Evolutionary conservation across 2,329 filamentous ascomycete genomes (phyloP).

Genomic region (Rhexocercosporidium sp.): DNA sequence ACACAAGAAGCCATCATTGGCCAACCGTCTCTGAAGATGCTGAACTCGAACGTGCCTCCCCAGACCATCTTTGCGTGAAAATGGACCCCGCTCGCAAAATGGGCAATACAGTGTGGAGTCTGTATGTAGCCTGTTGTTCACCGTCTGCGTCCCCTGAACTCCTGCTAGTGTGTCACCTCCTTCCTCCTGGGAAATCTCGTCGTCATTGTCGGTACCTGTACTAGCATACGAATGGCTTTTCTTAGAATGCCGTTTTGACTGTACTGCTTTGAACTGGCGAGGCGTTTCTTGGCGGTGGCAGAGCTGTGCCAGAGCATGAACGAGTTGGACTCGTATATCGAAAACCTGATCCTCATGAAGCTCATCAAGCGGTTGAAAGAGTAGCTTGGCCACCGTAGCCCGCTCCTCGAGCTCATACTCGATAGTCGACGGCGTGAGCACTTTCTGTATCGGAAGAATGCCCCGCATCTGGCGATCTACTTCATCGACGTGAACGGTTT

Average conservation of each 20-base stretch:
- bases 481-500: constrained; percentile 31
- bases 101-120: too few relatives aligned
- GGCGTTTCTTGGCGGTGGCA: constrained; percentile 1
- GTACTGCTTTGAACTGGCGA: background rate
- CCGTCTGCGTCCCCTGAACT: too few relatives aligned
- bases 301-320: background rate
- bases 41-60: background rate
- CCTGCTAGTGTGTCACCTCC: background rate
- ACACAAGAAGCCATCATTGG: background rate
- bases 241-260: background rate
- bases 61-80: background rate
- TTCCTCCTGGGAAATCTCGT: background rate
- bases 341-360: constrained; percentile 29
- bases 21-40: background rate
- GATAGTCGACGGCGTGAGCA: constrained; percentile 29
- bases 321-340: constrained; percentile 31
- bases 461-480: constrained; percentile 33
- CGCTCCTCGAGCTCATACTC: constrained; percentile 36
- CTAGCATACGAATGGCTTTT: background rate
- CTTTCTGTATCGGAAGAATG: constrained; percentile 26
- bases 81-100: background rate
- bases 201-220: background rate
- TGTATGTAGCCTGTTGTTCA: too few relatives aligned
- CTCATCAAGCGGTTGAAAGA: constrained; percentile 31
- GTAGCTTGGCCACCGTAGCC: constrained; percentile 30